Conservation (phyloP, 176 grass and related monocot species). For the Juncus inflexus region DNA sequence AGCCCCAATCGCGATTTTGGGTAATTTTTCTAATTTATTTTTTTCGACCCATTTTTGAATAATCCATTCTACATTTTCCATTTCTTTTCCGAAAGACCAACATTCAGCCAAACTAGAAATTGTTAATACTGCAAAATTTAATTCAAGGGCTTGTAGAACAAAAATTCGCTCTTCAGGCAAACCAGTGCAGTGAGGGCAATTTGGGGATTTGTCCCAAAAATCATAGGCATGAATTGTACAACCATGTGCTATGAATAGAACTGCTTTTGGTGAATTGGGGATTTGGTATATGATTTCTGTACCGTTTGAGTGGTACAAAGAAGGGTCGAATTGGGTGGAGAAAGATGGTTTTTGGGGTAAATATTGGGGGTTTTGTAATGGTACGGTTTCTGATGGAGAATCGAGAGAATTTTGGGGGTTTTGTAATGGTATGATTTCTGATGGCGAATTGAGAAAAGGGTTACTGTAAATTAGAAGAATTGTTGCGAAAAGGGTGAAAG, state of each 20-base stretch:
- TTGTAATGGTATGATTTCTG: constrained; percentile 9
- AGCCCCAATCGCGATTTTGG: constrained; percentile 58
- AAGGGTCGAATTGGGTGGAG: constrained; percentile 48
- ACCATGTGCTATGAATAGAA: constrained; percentile 68
- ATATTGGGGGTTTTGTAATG: constrained; percentile 5
- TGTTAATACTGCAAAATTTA: constrained; percentile 56
- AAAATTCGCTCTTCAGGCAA: constrained; percentile 85
- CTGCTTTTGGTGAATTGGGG: constrained; percentile 38
- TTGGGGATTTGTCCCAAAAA: constrained; percentile 73
- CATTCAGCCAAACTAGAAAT: constrained; percentile 68
- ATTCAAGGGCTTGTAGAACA: constrained; percentile 51
- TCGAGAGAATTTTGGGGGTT: constrained; percentile 12
- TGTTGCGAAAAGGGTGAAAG: constrained; percentile 26
- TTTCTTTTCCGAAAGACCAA: constrained; percentile 57
- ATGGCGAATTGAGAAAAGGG: constrained; percentile 17
- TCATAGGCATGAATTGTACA: constrained; percentile 75
- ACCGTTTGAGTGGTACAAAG: constrained; percentile 40
- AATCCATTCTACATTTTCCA: constrained; percentile 61
- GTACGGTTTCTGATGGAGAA: constrained; percentile 1
- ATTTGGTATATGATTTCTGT: constrained; percentile 85
- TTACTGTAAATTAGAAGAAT: constrained; percentile 22
- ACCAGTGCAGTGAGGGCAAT: constrained; percentile 54
- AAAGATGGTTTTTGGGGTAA: constrained; percentile 9
- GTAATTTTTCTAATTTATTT: constrained; percentile 51
- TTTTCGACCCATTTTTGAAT: constrained; percentile 57